These are phyloP conservation scores for Pseudodiploospora longispora DNA, from an alignment of 2,329 filamentous ascomycete genomes.

Conservation along the genomic window DNA sequence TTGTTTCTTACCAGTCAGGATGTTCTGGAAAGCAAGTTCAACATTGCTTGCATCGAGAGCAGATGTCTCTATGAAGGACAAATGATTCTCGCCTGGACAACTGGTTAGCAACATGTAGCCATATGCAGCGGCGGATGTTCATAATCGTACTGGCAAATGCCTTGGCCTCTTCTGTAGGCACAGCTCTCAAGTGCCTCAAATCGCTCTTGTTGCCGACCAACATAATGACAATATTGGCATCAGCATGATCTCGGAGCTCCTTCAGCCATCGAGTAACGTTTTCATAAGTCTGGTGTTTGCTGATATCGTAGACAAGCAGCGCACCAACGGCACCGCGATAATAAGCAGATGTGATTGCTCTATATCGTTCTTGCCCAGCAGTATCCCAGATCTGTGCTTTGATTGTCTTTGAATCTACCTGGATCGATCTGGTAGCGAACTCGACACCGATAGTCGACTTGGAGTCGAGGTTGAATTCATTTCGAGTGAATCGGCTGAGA, in stretches of 20 bases:
- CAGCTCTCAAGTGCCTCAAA: slow-evolving; percentile 95
- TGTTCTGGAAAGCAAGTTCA: slow-evolving; percentile 98
- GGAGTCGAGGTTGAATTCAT: slow-evolving; percentile 99
- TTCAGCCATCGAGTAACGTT: slow-evolving; percentile 99
- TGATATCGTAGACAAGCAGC: slow-evolving; percentile 97
- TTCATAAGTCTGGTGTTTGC: slow-evolving; percentile 99
- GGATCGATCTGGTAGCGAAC: slow-evolving; percentile 96
- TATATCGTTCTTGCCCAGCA: slow-evolving; percentile 96
- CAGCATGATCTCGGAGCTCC: slow-evolving; percentile 94
- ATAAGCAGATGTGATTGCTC: slow-evolving; percentile 98
- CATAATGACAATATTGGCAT: slow-evolving; percentile 99
- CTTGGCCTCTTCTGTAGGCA: slow-evolving; percentile 96
- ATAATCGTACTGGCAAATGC: slow-evolving; percentile 75
- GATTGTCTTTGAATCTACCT: slow-evolving; percentile 99
- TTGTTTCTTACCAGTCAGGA: slow-evolving; percentile 71
- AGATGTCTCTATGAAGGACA: slow-evolving; percentile 98
- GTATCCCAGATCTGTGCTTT: slow-evolving; percentile 99
- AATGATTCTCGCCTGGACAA: slow-evolving; percentile 78
- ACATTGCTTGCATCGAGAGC: slow-evolving; percentile 98
- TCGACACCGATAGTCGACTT: slow-evolving; percentile 99
- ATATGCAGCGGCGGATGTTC: not conserved
- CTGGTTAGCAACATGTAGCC: slow-evolving; percentile 8
- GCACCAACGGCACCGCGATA: slow-evolving; percentile 96
- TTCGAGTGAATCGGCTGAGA: slow-evolving; percentile 97
- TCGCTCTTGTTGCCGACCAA: slow-evolving; percentile 99